phyloP scores from a whole-genome alignment of 2,329 filamentous ascomycete species.

The Aspergillus phoenicis region DNA sequence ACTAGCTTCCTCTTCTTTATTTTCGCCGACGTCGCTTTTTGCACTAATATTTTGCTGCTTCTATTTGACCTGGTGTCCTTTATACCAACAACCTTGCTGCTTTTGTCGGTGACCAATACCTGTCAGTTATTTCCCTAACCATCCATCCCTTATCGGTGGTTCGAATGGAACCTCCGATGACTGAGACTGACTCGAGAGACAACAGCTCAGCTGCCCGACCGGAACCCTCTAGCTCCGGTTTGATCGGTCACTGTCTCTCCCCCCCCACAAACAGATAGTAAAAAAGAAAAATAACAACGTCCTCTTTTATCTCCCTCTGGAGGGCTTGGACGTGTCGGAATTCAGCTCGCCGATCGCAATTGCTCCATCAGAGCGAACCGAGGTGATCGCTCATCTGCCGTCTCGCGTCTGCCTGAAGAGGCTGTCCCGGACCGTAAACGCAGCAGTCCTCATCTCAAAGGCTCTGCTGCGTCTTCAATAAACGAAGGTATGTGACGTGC shows the following conservation, averaged over 20 bases:
- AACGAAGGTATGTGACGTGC: conserved; percentile 63
- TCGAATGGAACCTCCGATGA: conserved; percentile 14
- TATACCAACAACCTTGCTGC: conserved; percentile 16
- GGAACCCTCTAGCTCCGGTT: conserved; percentile 16
- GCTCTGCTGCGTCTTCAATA: conserved; percentile 27
- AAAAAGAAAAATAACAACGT: conserved; percentile 13
- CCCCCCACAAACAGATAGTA: not conserved
- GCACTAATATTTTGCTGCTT: conserved; percentile 10
- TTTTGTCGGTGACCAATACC: conserved; percentile 21
- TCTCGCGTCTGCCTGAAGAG: conserved; percentile 24
- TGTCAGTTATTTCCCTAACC: conserved; percentile 18
- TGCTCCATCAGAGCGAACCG: conserved; percentile 18
- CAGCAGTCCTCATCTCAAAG: conserved; percentile 21
- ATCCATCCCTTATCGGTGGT: conserved; percentile 22
- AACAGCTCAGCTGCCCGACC: conserved; percentile 23
- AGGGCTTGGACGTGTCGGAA: conserved; percentile 27
- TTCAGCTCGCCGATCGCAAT: conserved; percentile 29
- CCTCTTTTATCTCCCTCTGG: conserved; percentile 22
- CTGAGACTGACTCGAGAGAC: conserved; percentile 19
- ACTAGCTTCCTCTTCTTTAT: conserved; percentile 14
- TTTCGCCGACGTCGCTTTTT: conserved; percentile 20
- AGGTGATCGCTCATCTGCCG: conserved; percentile 18
- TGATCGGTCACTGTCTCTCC: conserved; percentile 13
- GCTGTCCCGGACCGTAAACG: conserved; percentile 29
- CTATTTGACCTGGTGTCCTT: conserved; percentile 26